Evolutionary conservation across 2,329 filamentous ascomycete genomes (phyloP).

Genomic region (Seiridium cupressi): DNA sequence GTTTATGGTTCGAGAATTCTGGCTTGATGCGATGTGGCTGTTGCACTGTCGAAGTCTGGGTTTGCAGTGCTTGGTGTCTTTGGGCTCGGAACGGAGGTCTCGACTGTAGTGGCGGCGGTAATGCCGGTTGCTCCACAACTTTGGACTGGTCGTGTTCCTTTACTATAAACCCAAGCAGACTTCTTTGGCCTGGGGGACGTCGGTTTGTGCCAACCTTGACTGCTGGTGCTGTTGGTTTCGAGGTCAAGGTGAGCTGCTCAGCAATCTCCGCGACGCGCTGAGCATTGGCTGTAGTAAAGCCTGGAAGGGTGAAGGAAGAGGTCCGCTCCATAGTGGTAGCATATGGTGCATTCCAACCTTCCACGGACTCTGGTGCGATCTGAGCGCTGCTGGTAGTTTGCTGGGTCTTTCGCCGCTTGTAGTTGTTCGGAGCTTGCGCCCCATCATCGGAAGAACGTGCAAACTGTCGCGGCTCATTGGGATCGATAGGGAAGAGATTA

Average conservation of each 20-base stretch:
- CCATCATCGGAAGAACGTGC: slow-evolving; percentile 18
- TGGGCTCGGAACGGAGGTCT: background rate
- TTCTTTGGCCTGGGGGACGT: slow-evolving; percentile 25
- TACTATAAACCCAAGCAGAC: slow-evolving; percentile 27
- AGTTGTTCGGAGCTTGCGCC: slow-evolving; percentile 13
- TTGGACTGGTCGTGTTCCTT: slow-evolving; percentile 27
- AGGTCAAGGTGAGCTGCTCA: slow-evolving; percentile 27
- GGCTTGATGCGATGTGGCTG: slow-evolving; percentile 26
- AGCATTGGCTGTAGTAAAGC: slow-evolving; percentile 61
- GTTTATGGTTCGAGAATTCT: slow-evolving; percentile 34
- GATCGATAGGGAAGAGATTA: slow-evolving; percentile 65
- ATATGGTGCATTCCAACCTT: slow-evolving; percentile 38
- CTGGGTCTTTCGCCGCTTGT: slow-evolving; percentile 25
- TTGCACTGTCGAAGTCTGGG: slow-evolving; percentile 4
- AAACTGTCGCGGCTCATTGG: slow-evolving; percentile 40
- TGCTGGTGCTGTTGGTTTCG: slow-evolving; percentile 15
- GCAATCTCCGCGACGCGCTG: slow-evolving; percentile 44
- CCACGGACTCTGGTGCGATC: slow-evolving; percentile 31
- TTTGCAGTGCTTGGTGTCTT: background rate
- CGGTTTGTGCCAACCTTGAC: slow-evolving; percentile 16
- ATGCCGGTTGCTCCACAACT: background rate
- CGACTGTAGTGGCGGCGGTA: background rate
- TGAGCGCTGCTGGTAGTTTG: slow-evolving; percentile 33
- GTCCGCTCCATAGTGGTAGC: slow-evolving; percentile 62
- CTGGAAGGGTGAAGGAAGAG: slow-evolving; percentile 58